Evolutionary conservation across 1,139 yeast genomes (phyloP).

Genomic region (Hansenula sp.): DNA sequence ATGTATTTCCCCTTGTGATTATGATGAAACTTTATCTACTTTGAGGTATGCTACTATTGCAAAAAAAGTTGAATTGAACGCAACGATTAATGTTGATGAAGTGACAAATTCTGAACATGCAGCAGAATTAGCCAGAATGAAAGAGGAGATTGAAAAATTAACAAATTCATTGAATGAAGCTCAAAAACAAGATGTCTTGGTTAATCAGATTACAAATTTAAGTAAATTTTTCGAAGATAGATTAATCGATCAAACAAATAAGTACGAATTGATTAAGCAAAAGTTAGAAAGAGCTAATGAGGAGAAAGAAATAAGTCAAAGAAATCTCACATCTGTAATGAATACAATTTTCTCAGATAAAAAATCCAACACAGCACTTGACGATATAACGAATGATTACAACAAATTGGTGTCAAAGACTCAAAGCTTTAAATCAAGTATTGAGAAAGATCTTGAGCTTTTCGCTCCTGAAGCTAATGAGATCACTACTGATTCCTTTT

Average conservation of each 20-base stretch:
- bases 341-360: not conserved
- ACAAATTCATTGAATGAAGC: slow-evolving; percentile 13
- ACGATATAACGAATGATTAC: not conserved
- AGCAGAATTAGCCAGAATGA: slow-evolving; percentile 32
- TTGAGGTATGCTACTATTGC: slow-evolving; percentile 74
- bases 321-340: not conserved
- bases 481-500: not conserved
- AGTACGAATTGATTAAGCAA: slow-evolving; percentile 15
- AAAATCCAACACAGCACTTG: not conserved
- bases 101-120: slow-evolving; percentile 26
- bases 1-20: slow-evolving; percentile 70
- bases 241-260: slow-evolving; percentile 25
- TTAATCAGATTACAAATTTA: slow-evolving; percentile 20
- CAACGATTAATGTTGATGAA: slow-evolving; percentile 43
- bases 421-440: not conserved
- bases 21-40: slow-evolving; percentile 71
- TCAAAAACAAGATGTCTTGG: slow-evolving; percentile 24
- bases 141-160: slow-evolving; percentile 32
- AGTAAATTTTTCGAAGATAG: slow-evolving; percentile 38
- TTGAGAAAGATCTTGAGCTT: slow-evolving; percentile 3
- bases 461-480: slow-evolving; percentile 1
- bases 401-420: not conserved
- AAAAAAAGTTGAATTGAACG: slow-evolving; percentile 60
- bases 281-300: slow-evolving; percentile 8
- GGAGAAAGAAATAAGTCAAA: not conserved